Base-by-base conservation (phyloP, 495 filamentous ascomycete genomes). In the Chaetomium fimeti region DNA sequence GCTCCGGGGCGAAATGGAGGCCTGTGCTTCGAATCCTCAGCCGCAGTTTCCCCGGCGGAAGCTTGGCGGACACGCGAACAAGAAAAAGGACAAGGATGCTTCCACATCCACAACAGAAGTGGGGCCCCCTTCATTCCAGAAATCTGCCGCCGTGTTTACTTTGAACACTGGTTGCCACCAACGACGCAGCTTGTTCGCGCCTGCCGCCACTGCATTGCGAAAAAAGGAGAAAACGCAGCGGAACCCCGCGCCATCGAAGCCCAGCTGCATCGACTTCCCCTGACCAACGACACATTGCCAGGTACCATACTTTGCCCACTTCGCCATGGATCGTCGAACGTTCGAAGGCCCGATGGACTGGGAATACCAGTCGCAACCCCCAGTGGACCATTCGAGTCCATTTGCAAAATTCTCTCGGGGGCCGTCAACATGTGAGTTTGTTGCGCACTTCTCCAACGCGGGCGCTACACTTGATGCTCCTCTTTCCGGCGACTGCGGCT, bases 331-430 rank as follows among this genome's bases (percentile, higher is more conserved):
- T 11, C 72, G 75, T 45, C 75, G 80, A 65, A 78, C 72, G 0
- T 76, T 69, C 48, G 80, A 81, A 58, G 73, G 77, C 62, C 77
- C 72, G 52, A 83, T 83, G 80, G 80, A 83, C 59, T 83, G 79
- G 79, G 78, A 83, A 59, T 80, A 79, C 71, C 73, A 81, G 63
- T 70, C 71, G 51, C 43, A 72, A 51, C 78, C 72, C 3, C 77
- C 78, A 0, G 68, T 83, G 59, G 80, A 83, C 69, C 72, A 71
- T 12, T 75, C 78, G 3, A 83, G 80, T 60, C 80, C 79, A 0
- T 82, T 79, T 68, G 77, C 74, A 22, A 71, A 76, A 69, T 71
- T 77, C 24, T 60, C 74, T 6, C 74, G 65, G 60, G 68, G 64
- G 40, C 51, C 28, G 29, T 51, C 65, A 32, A 64, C 66, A 20